Evolutionary conservation across 2,329 filamentous ascomycete species (phyloP).

Genomic region (Aspergillus quadrilineatus): DNA sequence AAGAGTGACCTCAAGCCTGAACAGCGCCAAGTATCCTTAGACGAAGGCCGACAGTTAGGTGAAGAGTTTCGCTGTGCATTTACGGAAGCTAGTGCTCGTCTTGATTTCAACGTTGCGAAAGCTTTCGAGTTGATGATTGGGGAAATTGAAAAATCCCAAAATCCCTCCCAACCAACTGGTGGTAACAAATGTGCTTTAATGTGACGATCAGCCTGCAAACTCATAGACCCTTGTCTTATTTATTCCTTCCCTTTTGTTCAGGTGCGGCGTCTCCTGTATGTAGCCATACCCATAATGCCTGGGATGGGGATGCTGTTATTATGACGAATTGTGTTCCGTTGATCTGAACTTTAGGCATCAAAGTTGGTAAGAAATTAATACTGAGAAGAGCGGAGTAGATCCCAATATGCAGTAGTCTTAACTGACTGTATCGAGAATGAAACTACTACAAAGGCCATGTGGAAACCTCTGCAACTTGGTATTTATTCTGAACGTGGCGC

Average conservation of each 20-base stretch:
- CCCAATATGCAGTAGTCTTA: too few species aligned
- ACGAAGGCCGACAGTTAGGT: constrained; percentile 80
- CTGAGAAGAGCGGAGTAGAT: too few species aligned
- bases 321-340: not conserved
- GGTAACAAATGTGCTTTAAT: constrained; percentile 82
- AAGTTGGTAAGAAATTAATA: too few species aligned
- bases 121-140: constrained; percentile 92
- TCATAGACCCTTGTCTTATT: not conserved
- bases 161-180: constrained; percentile 77
- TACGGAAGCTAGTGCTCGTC: constrained; percentile 90
- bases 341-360: too few species aligned
- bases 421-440: too few species aligned
- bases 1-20: constrained; percentile 92
- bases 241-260: not conserved
- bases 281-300: not conserved
- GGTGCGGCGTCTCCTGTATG: not conserved
- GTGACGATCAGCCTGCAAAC: constrained; percentile 51
- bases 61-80: constrained; percentile 89
- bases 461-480: too few species aligned
- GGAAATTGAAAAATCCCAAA: constrained; percentile 92
- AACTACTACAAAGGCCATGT: too few species aligned
- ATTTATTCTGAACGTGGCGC: too few species aligned
- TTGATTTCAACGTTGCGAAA: constrained; percentile 89
- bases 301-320: not conserved
- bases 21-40: constrained; percentile 83